A percentile compares a stretch with the other conserved stretches of the same genome.
These are phyloP conservation scores for Circinella minor DNA, from an alignment of 371 early-diverging fungal genomes.

Conservation along the genomic window DNA sequence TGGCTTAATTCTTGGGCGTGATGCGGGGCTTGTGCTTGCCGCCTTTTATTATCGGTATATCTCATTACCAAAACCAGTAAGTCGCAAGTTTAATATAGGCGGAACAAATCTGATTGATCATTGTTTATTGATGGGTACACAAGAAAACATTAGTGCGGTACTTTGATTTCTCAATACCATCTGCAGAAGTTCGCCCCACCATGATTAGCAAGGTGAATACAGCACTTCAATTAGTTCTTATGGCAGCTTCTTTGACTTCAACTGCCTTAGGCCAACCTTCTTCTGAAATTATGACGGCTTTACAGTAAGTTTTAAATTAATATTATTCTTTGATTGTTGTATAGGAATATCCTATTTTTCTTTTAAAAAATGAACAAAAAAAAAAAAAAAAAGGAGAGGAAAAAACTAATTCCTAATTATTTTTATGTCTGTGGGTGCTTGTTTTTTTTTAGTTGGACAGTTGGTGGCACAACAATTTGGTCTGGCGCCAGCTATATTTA, in stretches of 20 bases:
- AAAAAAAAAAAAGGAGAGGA: constrained; percentile 3
- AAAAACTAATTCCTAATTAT: constrained; percentile 5
- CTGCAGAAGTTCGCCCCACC: constrained; percentile 91
- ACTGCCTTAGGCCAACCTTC: constrained; percentile 36
- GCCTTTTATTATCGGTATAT: constrained; percentile 88
- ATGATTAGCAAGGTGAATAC: constrained; percentile 92
- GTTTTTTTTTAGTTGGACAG: constrained; percentile 53
- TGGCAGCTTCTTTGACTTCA: constrained; percentile 75
- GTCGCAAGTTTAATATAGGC: constrained; percentile 18
- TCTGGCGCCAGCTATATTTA: constrained; percentile 81
- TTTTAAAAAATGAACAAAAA: background rate
- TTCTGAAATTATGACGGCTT: constrained; percentile 38
- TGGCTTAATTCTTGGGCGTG: constrained; percentile 85
- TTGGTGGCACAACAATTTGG: constrained; percentile 83
- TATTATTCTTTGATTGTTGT: too few relatives aligned
- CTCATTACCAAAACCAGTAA: constrained; percentile 87
- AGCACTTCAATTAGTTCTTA: constrained; percentile 83
- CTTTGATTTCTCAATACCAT: constrained; percentile 89
- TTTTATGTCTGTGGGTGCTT: background rate
- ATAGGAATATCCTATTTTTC: too few relatives aligned
- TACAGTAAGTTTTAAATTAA: constrained; percentile 36
- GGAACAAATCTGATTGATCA: constrained; percentile 11
- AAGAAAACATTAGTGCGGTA: constrained; percentile 85
- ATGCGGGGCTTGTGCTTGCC: constrained; percentile 77
- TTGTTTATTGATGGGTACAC: constrained; percentile 11